Conservation (phyloP, 2,329 filamentous ascomycete species). For the Fusarium sp. region DNA sequence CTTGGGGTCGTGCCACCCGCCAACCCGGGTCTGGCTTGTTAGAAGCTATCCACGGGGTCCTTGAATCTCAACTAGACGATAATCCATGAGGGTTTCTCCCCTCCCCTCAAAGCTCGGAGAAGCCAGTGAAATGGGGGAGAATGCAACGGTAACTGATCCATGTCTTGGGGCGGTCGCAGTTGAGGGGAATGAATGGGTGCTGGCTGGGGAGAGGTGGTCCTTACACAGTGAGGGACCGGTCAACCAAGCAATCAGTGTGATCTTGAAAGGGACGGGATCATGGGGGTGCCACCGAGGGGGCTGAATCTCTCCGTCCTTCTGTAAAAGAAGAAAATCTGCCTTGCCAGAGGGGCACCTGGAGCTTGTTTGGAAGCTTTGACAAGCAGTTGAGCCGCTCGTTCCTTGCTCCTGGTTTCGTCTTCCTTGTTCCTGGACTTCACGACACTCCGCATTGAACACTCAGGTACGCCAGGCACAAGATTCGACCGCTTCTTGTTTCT, state of each 20-base stretch:
- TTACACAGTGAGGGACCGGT: neutral
- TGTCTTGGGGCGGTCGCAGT: slow-evolving; percentile 15
- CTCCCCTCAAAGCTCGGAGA: neutral
- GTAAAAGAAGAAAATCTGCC: slow-evolving; percentile 13
- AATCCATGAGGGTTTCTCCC: slow-evolving; percentile 9
- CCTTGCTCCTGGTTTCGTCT: neutral
- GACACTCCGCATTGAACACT: neutral
- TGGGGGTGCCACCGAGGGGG: neutral
- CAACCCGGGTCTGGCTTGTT: neutral
- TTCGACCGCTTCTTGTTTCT: neutral
- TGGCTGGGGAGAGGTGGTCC: neutral
- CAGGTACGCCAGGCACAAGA: slow-evolving; percentile 1
- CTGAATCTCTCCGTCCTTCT: neutral
- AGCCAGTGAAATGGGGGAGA: neutral
- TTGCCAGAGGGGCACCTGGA: slow-evolving; percentile 9
- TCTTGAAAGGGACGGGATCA: slow-evolving; percentile 3
- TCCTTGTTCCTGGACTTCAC: slow-evolving; percentile 11
- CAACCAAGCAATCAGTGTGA: neutral
- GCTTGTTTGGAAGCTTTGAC: slow-evolving; percentile 12
- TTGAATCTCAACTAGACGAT: neutral
- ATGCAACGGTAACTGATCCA: slow-evolving; percentile 10
- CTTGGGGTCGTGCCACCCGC: neutral
- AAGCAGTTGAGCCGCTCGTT: slow-evolving; percentile 7
- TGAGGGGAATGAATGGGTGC: neutral
- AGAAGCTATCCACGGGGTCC: slow-evolving; percentile 14